Evolutionary conservation across 176 grass and related monocot species (phyloP).

Genomic region (Cenchrus fungigraminus): DNA sequence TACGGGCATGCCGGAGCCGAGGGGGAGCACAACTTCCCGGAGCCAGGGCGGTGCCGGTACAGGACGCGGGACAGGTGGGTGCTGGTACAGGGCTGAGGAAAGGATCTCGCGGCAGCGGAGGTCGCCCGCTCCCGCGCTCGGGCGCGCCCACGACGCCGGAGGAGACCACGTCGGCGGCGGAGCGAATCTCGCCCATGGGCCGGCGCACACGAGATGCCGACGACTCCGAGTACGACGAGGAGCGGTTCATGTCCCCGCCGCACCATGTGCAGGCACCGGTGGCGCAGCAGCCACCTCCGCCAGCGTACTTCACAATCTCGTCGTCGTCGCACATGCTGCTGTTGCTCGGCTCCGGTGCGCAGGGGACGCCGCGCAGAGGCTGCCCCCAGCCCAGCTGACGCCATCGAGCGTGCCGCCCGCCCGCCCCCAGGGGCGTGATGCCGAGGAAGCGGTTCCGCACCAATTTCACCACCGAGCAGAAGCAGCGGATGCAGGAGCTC

Average conservation of each 20-base stretch:
- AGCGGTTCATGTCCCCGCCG: conserved; percentile 43
- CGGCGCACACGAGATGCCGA: conserved; percentile 1
- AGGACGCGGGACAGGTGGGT: no score
- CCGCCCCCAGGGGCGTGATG: not conserved
- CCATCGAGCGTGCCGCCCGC: conserved; percentile 28
- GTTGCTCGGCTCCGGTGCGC: conserved; percentile 66
- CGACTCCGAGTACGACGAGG: conserved; percentile 64
- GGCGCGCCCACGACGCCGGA: no score
- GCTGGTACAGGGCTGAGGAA: no score
- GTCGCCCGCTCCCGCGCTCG: no score
- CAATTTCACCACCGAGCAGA: conserved; percentile 91
- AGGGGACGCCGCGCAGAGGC: conserved; percentile 16
- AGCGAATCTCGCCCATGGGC: no score
- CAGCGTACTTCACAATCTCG: conserved; percentile 48
- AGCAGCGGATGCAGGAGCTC: conserved; percentile 96
- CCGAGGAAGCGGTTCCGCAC: conserved; percentile 88
- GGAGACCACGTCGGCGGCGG: no score
- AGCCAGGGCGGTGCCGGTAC: no score
- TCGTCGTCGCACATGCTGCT: conserved; percentile 84
- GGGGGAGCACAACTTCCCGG: no score
- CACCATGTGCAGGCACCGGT: conserved; percentile 45
- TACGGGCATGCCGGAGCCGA: no score
- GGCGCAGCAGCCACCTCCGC: conserved; percentile 46
- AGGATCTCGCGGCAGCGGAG: no score
- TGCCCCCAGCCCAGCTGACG: conserved; percentile 19